phyloP scores from a whole-genome alignment of 2,329 filamentous ascomycete genomes.

The Aspergillus pseudoglaucus region DNA sequence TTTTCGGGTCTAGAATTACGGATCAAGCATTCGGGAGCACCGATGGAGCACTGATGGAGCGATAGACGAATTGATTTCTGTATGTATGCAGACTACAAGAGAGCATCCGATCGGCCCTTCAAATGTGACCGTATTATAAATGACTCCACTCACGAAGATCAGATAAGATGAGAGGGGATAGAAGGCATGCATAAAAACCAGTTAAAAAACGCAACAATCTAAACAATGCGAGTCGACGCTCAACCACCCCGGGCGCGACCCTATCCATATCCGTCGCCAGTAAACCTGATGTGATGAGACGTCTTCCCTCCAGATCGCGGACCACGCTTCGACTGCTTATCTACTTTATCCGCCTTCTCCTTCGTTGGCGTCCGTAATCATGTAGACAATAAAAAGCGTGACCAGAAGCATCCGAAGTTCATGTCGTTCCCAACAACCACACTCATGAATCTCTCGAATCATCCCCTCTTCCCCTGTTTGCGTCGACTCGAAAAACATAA shows the following conservation, averaged over 20 bases:
- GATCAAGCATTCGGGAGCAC: too few relatives aligned
- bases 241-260: conserved; percentile 44
- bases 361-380: background rate
- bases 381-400: conserved; percentile 8
- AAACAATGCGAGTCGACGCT: conserved; percentile 31
- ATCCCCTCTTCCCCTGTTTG: conserved; percentile 23
- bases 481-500: conserved; percentile 15
- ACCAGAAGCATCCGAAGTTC: conserved; percentile 5
- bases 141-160: background rate
- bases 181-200: conserved; percentile 2
- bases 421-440: background rate
- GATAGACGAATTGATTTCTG: too few relatives aligned
- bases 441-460: background rate
- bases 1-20: too few relatives aligned
- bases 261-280: conserved; percentile 41
- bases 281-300: conserved; percentile 11
- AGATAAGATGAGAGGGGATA: background rate
- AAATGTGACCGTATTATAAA: background rate
- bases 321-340: background rate
- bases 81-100: too few relatives aligned
- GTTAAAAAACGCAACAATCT: conserved; percentile 7
- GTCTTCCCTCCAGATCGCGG: conserved; percentile 3
- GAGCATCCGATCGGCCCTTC: too few relatives aligned
- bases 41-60: too few relatives aligned
- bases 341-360: background rate